Evolutionary conservation across 1,139 yeast species (phyloP), one percentile per base, ranked within the genome.

Genomic region (Suhomyces coccinellae): DNA sequence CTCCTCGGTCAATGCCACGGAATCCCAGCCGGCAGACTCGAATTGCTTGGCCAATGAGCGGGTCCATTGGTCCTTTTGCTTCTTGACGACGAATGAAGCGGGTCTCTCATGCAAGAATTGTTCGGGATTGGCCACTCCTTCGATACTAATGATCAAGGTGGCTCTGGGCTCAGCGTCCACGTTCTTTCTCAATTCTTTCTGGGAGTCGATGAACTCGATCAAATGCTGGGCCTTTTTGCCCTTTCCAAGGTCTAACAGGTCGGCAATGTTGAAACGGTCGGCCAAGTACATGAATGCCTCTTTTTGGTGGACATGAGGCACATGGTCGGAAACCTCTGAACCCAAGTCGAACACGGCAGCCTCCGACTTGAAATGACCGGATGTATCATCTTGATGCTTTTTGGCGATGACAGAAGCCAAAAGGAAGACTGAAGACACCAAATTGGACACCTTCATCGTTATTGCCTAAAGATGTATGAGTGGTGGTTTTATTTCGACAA

Each of bases 201-300:
- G 65, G 5, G 47, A 43, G 30, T 61, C 60, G 38, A 70, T 51
- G 43, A 66, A 63, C 15, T 65, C 57, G 37, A 58, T 65, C 55
- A 59, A 60, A 32, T 49, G 57, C 8, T 60, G 58, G 17, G 58
- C 50, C 36, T 65, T 56, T 9, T 44, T 20, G 22, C 54, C 55
- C 35, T 62, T 60, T 24, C 70, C 71, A 38, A 72, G 55, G 32
- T 61, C 56, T 48, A 67, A 67, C 47, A 58, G 61, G 33, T 63
- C 65, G 16, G 73, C 65, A 22, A 69, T 62, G 16, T 67, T 74
- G 46, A 73, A 61, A 49, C 66, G 69, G 49, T 76, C 81, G 32
- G 77, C 72, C 49, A 77, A 66, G 52, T 72, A 44, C 11, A 57
- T 49, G 32, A 60, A 52, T 6, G 65, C 66, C 28, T 60, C 61